Percentiles rank a stretch among this genome's conserved stretches.
Conservation (phyloP, 352 stramenopile species). For the Phytopythium kandeliae region DNA sequence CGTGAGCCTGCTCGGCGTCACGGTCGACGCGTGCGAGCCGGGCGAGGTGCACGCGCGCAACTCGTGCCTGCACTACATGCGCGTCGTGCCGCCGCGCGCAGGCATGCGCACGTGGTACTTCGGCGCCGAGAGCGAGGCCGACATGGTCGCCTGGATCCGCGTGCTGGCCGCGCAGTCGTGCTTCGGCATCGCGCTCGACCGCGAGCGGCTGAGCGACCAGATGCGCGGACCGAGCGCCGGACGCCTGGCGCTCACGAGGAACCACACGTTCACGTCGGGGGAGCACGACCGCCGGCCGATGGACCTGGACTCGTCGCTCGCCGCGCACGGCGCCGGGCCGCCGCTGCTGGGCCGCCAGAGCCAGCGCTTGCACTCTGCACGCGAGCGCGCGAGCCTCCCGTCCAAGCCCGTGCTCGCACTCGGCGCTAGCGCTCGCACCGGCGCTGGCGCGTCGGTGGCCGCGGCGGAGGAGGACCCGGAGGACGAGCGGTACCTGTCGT, state of each 20-base stretch:
- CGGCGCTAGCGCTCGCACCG: background rate
- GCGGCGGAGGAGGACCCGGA: slow-evolving; percentile 4
- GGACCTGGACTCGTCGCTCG: no score
- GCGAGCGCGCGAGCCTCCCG: slow-evolving; percentile 5
- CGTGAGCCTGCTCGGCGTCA: slow-evolving; percentile 52
- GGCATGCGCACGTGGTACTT: slow-evolving; percentile 73
- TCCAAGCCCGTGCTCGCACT: slow-evolving; percentile 1
- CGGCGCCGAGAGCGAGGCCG: slow-evolving; percentile 52
- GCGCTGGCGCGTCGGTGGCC: background rate
- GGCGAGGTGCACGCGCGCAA: slow-evolving; percentile 59
- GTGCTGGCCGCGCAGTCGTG: slow-evolving; percentile 47
- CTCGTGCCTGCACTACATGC: slow-evolving; percentile 61
- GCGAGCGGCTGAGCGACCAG: slow-evolving; percentile 10
- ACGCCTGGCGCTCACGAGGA: slow-evolving; percentile 13
- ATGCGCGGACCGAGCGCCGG: slow-evolving; percentile 5
- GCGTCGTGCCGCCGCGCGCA: slow-evolving; percentile 46
- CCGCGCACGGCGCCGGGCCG: no score
- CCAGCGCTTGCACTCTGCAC: background rate
- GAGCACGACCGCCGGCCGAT: background rate
- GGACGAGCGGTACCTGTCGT: slow-evolving; percentile 9
- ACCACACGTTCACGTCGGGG: slow-evolving; percentile 21
- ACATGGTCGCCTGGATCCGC: slow-evolving; percentile 71
- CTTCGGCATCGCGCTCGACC: slow-evolving; percentile 19
- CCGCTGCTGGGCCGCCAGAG: background rate
- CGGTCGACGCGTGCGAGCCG: slow-evolving; percentile 48